Base-by-base conservation (phyloP, 345 rosid species). In the Camelina hispida region DNA sequence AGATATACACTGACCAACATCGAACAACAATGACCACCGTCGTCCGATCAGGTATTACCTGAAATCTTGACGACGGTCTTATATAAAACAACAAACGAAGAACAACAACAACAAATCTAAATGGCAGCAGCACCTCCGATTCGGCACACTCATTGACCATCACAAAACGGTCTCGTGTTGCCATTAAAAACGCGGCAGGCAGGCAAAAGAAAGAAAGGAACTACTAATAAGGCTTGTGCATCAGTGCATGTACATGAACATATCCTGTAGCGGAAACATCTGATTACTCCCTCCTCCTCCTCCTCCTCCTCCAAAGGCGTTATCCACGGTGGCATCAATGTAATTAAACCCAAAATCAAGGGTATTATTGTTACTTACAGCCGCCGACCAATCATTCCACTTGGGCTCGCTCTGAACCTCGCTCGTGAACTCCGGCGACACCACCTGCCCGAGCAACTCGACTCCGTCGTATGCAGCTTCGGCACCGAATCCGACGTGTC, bases 371-470 rank as follows among this genome's bases (percentile, higher is more conserved):
- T 61, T 76, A 5, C 20, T 18, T 0, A 66, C 9, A 6, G 14
- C 69, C 16, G 76, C 69, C 16, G 76, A 73, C 96, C 88, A 89
- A 2, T 85, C 89, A 61, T 80, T 84, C 93, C 74, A 81, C 47
- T 71, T 85, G 5, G 91, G 93, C 74, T 94, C 93, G 76, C 99
- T 94, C 82, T 94, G 93, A 10, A 91, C 99, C 91, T 94, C 99
- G 84, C 84, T 81, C 6, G 84, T 84, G 86, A 94, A 85, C 77
- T 87, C 97, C 78, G 99, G 96, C 20, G 97, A 90, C 79, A 90
- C 89, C 83, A 83, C 96, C 44, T 88, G 96, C 81, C 99, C 80
- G 99, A 94, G 83, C 96, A 91, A 73, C 99, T 94, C 35, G 99
- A 94, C 34, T 94, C 97, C 4, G 96, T 84, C 15, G 97, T 85